Percentiles rank a stretch among this genome's conserved stretches.
phyloP scores from a whole-genome alignment of 441 rosid genomes.

The Hura crepitans region DNA sequence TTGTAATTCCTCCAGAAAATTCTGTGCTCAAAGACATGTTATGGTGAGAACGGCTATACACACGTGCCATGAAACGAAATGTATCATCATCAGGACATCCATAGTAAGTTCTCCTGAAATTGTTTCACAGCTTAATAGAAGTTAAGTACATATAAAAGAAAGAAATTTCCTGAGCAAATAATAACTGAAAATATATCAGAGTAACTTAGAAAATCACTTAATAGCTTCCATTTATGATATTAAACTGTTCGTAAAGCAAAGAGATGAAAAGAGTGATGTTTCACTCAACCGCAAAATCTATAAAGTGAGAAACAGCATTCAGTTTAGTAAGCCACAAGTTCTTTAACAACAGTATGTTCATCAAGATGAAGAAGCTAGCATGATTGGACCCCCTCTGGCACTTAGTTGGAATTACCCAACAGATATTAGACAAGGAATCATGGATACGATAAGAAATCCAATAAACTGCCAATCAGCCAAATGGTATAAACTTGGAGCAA shows the following conservation, averaged over 20 bases:
- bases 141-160: constrained; percentile 10
- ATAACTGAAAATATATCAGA: constrained; percentile 1
- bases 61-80: constrained; percentile 67
- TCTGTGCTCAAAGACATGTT: constrained; percentile 92
- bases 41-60: constrained; percentile 73
- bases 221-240: not conserved
- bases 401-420: constrained; percentile 1
- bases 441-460: not conserved
- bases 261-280: not conserved
- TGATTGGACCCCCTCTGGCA: constrained; percentile 12
- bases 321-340: not conserved
- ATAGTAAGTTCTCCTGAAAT: constrained; percentile 71
- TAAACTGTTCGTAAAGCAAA: not conserved
- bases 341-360: constrained; percentile 11
- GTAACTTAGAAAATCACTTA: not conserved
- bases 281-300: not conserved
- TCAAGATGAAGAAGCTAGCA: constrained; percentile 11
- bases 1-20: constrained; percentile 83
- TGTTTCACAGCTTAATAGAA: constrained; percentile 21
- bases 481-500: not conserved
- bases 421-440: not conserved
- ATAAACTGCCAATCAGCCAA: constrained; percentile 6
- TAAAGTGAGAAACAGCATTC: not conserved
- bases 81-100: constrained; percentile 88
- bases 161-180: constrained; percentile 13